Base-by-base conservation (phyloP, 768 basidiomycete genomes). In the Boletales sp. region DNA sequence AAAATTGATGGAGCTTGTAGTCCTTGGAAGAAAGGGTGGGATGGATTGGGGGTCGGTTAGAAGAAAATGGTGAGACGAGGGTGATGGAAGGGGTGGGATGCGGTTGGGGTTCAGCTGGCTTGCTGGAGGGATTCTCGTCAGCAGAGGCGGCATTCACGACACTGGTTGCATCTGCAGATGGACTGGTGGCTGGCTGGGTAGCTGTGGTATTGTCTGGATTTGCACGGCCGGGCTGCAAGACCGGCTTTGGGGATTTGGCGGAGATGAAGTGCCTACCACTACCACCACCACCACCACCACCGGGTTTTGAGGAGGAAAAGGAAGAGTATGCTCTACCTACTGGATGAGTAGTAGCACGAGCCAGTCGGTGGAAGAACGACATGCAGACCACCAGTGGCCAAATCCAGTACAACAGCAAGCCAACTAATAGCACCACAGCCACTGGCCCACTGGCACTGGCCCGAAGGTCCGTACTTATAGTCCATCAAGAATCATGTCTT, bases 1-100 rank as follows among this genome's bases (percentile, higher is more conserved):
- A 92, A 69, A 93, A 92, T 47, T 87, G 86, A 63, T 91, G 88
- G 11, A 90, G 76, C 61, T 83, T 86, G 68, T 87, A 83, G 57
- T 87, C 87, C 54, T 83, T 81, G 11, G 84, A 63, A 47, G 75
- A 80, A 48, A 90, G 59, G 21, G 77, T 57, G 1, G 83, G 84
- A 56, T 88, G 85, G 11, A 70, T 49, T 40, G 52, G 72, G 57
- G 41, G 38, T 25, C 17, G 47, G 33, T 39, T 44, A 39, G 52
- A 43, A 33, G 53, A 44, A 11, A 45, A 39, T 18, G 55, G 48
- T 43, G 64, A 51, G 25, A 51, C 33, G 15, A 52, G 46, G 9
- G 61, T 17, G 6, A 41, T 42, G 28, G 33, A 37, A 46, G 51
- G 35, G 15, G 63, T 44, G 19, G 60, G 50, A 30, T 61, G 56